Conservation (phyloP, 2,329 filamentous ascomycete genomes). For the Phyllosticta capitalensis region DNA sequence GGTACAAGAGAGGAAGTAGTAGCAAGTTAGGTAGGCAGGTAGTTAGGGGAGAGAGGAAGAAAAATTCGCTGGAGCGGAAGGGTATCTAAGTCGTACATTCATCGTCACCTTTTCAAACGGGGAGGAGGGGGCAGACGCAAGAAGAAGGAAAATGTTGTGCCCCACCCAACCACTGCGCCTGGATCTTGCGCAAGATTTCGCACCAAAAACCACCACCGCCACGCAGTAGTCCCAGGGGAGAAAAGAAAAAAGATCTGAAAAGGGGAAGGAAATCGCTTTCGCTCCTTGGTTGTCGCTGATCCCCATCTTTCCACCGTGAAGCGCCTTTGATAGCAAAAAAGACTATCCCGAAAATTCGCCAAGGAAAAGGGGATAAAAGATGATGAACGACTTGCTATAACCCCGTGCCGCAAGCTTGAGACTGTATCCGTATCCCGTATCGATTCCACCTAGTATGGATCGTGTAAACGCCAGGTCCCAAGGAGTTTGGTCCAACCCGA, state of each 20-base stretch:
- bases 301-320: not conserved
- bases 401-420: not conserved
- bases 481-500: not conserved
- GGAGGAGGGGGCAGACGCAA: not conserved
- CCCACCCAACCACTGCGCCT: too few species aligned
- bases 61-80: not conserved
- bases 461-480: not conserved
- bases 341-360: not conserved
- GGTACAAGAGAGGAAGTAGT: not conserved
- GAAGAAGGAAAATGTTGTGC: not conserved
- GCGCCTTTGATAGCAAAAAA: not conserved
- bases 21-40: too few species aligned
- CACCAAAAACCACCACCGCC: not conserved
- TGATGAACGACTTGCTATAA: not conserved
- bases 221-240: not conserved
- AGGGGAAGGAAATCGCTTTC: not conserved
- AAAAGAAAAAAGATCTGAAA: not conserved
- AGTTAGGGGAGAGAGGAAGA: not conserved
- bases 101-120: not conserved
- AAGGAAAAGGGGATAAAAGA: not conserved
- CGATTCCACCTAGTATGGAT: not conserved
- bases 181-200: not conserved
- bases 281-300: not conserved
- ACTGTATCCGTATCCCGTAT: not conserved
- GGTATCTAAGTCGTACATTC: constrained; percentile 11